Evolutionary conservation across 1,284 basidiomycete genomes (phyloP).

Genomic region (Cystobasidiaceae sp.): DNA sequence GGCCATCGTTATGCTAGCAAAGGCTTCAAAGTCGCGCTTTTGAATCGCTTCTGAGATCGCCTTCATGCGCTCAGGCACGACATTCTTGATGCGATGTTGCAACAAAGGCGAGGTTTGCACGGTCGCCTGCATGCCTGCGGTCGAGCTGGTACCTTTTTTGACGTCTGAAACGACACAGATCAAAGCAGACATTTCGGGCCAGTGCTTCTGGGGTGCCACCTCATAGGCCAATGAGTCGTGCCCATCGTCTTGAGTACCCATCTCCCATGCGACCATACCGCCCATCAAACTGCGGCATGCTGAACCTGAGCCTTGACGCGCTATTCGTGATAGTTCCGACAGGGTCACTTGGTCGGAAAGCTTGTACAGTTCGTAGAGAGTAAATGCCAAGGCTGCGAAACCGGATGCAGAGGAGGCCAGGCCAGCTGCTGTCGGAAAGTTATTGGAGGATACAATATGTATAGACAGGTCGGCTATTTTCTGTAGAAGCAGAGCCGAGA

Average conservation of each 20-base stretch:
- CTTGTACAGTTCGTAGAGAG: constrained; percentile 77
- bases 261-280: constrained; percentile 94
- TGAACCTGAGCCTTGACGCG: constrained; percentile 94
- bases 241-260: constrained; percentile 65
- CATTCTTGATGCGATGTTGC: constrained; percentile 76
- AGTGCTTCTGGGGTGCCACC: constrained; percentile 78
- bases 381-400: constrained; percentile 88
- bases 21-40: constrained; percentile 75
- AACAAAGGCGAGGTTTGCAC: constrained; percentile 86
- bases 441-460: constrained; percentile 92
- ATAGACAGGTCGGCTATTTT: constrained; percentile 69
- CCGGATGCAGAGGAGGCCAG: constrained; percentile 96
- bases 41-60: constrained; percentile 75
- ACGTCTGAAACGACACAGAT: constrained; percentile 95
- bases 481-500: constrained; percentile 4
- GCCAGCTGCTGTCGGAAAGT: constrained; percentile 98
- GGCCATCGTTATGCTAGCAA: constrained; percentile 88
- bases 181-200: constrained; percentile 93
- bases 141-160: constrained; percentile 95
- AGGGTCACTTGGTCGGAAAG: constrained; percentile 57
- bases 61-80: constrained; percentile 85
- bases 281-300: constrained; percentile 96
- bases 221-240: constrained; percentile 82
- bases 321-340: constrained; percentile 78
- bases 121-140: constrained; percentile 93